These are phyloP conservation scores for Amniculicola lignicola DNA, from an alignment of 495 filamentous ascomycete genomes.

Conservation along the genomic window DNA sequence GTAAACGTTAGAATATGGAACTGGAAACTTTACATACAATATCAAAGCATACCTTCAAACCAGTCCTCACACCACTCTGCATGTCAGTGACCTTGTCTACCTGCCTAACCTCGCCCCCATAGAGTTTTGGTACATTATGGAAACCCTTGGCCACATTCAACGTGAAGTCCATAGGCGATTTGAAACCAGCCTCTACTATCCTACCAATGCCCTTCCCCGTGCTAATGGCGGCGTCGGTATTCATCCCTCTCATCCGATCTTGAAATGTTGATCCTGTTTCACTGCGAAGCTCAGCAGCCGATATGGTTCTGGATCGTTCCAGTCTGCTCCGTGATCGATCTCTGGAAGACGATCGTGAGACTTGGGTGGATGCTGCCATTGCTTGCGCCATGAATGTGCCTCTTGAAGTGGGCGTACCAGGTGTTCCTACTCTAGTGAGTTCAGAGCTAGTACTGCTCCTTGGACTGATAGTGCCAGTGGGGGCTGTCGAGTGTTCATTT, in stretches of 20 bases:
- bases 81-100: slow-evolving; percentile 68
- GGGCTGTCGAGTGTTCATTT: not conserved
- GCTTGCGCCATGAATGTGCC: slow-evolving; percentile 27
- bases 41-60: slow-evolving; percentile 33
- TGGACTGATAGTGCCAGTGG: not conserved
- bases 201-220: slow-evolving; percentile 63
- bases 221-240: slow-evolving; percentile 52
- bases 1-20: not conserved
- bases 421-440: slow-evolving; percentile 8
- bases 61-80: slow-evolving; percentile 58
- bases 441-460: not conserved
- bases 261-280: slow-evolving; percentile 13
- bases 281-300: slow-evolving; percentile 11
- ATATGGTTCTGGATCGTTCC: slow-evolving; percentile 8
- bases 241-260: slow-evolving; percentile 14
- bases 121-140: slow-evolving; percentile 77
- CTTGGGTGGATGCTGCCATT: slow-evolving; percentile 26
- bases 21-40: not conserved
- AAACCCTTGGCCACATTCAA: slow-evolving; percentile 77
- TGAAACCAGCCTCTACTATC: slow-evolving; percentile 67
- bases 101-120: slow-evolving; percentile 69
- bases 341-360: slow-evolving; percentile 9
- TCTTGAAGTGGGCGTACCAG: slow-evolving; percentile 11
- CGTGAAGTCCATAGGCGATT: slow-evolving; percentile 77
- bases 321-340: not conserved